Evolutionary conservation across 202 grass and related monocot genomes (phyloP).

Genomic region (Digitaria exilis): DNA sequence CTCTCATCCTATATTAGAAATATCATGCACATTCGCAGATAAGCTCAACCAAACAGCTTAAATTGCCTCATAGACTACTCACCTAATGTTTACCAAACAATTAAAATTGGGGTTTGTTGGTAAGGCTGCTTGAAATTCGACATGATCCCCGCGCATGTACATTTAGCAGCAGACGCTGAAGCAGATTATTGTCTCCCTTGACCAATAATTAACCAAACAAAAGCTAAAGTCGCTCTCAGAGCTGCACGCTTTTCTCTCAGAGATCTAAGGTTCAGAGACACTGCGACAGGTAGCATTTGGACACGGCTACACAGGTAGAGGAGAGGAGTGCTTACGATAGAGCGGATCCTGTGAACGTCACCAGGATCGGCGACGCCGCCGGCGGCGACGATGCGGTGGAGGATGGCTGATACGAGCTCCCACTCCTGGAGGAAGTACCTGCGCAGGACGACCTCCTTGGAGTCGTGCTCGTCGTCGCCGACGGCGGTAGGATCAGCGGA

Average conservation of each 20-base stretch:
- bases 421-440: conserved; percentile 90
- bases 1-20: conserved; percentile 14
- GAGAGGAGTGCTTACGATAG: conserved; percentile 59
- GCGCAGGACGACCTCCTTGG: conserved; percentile 77
- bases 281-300: conserved; percentile 2
- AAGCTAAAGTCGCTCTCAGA: conserved; percentile 11
- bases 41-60: conserved; percentile 19
- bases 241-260: background rate
- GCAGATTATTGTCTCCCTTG: background rate
- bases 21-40: background rate
- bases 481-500: conserved; percentile 36
- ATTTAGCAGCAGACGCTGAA: conserved; percentile 9
- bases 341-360: conserved; percentile 78
- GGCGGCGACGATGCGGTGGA: conserved; percentile 57
- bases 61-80: background rate
- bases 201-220: conserved; percentile 11
- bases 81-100: background rate
- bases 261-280: conserved; percentile 32
- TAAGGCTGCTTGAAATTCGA: background rate
- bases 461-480: conserved; percentile 71
- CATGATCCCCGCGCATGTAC: background rate
- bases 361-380: conserved; percentile 62
- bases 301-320: background rate
- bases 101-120: background rate
- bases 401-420: conserved; percentile 68